These are phyloP conservation scores for Trametes cinnabarina DNA, from an alignment of 768 basidiomycete genomes.

Conservation along the genomic window DNA sequence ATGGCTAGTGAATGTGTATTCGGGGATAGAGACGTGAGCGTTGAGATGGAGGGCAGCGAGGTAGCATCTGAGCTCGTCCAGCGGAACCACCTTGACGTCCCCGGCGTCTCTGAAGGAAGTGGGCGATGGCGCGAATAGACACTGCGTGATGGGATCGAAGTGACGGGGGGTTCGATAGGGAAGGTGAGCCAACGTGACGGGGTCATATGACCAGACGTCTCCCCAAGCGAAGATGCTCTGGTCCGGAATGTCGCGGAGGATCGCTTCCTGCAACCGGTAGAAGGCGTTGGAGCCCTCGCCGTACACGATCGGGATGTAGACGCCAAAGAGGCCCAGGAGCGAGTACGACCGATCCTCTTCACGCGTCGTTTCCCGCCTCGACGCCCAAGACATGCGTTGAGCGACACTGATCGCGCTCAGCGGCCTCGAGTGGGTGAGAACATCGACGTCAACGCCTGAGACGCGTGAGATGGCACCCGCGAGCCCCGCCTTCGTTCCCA, in stretches of 20 bases:
- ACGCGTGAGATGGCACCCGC: not conserved
- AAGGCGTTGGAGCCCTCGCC: conserved; percentile 6
- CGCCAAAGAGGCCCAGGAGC: conserved; percentile 8
- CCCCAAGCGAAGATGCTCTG: not conserved
- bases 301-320: conserved; percentile 1
- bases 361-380: not conserved
- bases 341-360: conserved; percentile 9
- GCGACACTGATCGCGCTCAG: not conserved
- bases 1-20: too few relatives aligned
- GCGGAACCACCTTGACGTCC: too few relatives aligned
- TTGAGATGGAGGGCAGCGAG: too few relatives aligned
- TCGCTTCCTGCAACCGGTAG: conserved; percentile 1
- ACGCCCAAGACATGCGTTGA: conserved; percentile 6
- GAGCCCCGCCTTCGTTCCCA: not conserved
- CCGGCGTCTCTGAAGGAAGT: too few relatives aligned
- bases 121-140: too few relatives aligned
- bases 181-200: too few relatives aligned
- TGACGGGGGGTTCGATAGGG: too few relatives aligned
- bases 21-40: too few relatives aligned
- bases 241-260: not conserved
- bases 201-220: too few relatives aligned
- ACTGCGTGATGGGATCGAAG: too few relatives aligned
- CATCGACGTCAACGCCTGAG: not conserved
- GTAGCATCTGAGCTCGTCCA: too few relatives aligned
- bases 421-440: not conserved